Percentiles rank a stretch among this genome's conserved stretches.
These are phyloP conservation scores for Marasmius oreades DNA, from an alignment of 1,284 basidiomycete genomes.

Conservation along the genomic window DNA sequence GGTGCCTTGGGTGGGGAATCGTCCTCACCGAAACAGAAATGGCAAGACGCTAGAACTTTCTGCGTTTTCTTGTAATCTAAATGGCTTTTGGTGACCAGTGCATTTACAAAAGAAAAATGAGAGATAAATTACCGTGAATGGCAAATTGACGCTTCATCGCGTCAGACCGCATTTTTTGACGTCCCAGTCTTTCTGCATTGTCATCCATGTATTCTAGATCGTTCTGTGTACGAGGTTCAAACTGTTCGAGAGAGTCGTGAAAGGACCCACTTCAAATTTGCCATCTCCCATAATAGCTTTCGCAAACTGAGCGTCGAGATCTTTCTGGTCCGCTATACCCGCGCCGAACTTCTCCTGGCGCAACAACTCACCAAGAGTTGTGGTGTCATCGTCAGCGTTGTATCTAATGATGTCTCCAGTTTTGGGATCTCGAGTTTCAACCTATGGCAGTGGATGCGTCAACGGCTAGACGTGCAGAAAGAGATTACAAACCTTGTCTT, in stretches of 20 bases:
- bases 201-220: constrained; percentile 96
- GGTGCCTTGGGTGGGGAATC: constrained; percentile 82
- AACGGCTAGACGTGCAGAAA: background rate
- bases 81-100: background rate
- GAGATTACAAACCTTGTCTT: constrained; percentile 57
- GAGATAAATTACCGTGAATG: constrained; percentile 66
- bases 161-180: constrained; percentile 93
- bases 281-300: constrained; percentile 84
- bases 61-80: constrained; percentile 94
- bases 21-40: constrained; percentile 87
- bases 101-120: background rate
- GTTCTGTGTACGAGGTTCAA: constrained; percentile 40
- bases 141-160: constrained; percentile 97
- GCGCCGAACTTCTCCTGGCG: constrained; percentile 90
- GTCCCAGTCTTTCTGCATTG: constrained; percentile 88
- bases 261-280: constrained; percentile 66
- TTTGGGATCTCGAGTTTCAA: constrained; percentile 86
- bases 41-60: constrained; percentile 83
- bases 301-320: constrained; percentile 89
- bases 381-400: constrained; percentile 87
- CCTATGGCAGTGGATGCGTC: constrained; percentile 33
- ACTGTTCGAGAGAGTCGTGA: background rate
- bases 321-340: constrained; percentile 87
- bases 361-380: constrained; percentile 87
- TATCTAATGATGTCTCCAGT: constrained; percentile 84